Evolutionary conservation across 805 yeast species (phyloP).

Genomic region (Debaryomyces castellii): DNA sequence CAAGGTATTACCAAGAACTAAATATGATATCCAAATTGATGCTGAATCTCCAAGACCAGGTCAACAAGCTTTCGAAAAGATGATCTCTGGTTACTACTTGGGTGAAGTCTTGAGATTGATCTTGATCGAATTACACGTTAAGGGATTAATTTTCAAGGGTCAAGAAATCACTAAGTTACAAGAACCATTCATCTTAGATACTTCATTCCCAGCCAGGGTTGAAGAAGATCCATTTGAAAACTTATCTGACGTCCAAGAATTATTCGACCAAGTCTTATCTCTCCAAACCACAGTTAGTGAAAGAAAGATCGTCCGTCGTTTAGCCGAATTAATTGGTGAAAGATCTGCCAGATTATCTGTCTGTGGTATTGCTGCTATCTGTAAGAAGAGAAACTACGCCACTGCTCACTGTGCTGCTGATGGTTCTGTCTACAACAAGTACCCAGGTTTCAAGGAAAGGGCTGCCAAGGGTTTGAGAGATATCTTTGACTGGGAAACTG

Average conservation of each 20-base stretch:
- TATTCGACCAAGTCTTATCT: constrained; percentile 59
- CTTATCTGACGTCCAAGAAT: constrained; percentile 67
- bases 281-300: constrained; percentile 72
- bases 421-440: constrained; percentile 92
- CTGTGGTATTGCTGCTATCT: constrained; percentile 94
- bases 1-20: constrained; percentile 79
- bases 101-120: constrained; percentile 88
- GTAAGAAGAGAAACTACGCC: constrained; percentile 76
- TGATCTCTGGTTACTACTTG: constrained; percentile 95
- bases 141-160: constrained; percentile 62
- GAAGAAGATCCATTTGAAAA: constrained; percentile 90
- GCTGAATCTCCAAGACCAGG: constrained; percentile 91
- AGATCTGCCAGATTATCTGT: constrained; percentile 90
- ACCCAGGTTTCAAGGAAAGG: constrained; percentile 87
- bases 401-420: constrained; percentile 93
- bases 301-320: constrained; percentile 75
- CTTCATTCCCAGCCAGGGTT: constrained; percentile 81
- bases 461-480: constrained; percentile 88
- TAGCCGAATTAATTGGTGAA: constrained; percentile 86
- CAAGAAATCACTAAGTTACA: constrained; percentile 68
- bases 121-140: constrained; percentile 64
- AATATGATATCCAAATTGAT: constrained; percentile 80
- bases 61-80: constrained; percentile 93
- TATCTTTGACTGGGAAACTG: constrained; percentile 72
- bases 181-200: constrained; percentile 74